Base-by-base conservation (phyloP, 2,329 filamentous ascomycete genomes). In the Colletotrichum tofieldiae region DNA sequence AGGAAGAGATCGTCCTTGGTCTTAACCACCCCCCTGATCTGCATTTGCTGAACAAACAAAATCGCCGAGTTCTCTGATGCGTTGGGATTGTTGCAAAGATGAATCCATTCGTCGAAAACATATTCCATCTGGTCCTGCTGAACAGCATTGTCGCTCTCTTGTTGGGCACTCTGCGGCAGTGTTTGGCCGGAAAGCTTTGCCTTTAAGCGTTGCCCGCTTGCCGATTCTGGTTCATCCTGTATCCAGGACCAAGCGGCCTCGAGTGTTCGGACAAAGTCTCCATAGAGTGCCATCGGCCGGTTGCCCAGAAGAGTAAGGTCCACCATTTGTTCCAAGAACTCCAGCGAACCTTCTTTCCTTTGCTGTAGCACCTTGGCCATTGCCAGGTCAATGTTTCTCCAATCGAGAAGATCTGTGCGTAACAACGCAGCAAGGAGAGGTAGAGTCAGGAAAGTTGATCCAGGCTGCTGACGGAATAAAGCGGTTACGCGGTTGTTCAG, bases 31-130 rank as follows among this genome's bases (percentile, higher is more conserved):
- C 93, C 89, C 75, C 90, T 89, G 68, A 91, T 88, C 77, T 96
- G 93, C 78, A 98, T 86, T 81, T 98, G 96, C 77, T 93, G 91
- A 56, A 98, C 89, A 81, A 98, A 98, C 1, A 93, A 90, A 7
- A 89, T 85, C 65, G 91, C 87, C 0, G 92, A 89, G 78, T 93
- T 93, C 73, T 94, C 93, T 5, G 92, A 91, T 5, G 92, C 90
- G 75, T 92, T 91, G n/a, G 91, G 89, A 77, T 94, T 94, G 81
- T 93, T 93, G 83, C 89, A 93, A 9, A 98, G 88, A 72, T 93
- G 91, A 37, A 96, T 90, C 96, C 96, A 99, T 83, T 99, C 96
- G 54, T 96, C 95, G 78, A 99, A 98, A 26, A 98, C 89, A 79
- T 99, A 98, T 77, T 97, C 94, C 83, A 97, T 91, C 80, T 98